Conservation (phyloP, 2,329 filamentous ascomycete species). For the Fusarium palustre region DNA sequence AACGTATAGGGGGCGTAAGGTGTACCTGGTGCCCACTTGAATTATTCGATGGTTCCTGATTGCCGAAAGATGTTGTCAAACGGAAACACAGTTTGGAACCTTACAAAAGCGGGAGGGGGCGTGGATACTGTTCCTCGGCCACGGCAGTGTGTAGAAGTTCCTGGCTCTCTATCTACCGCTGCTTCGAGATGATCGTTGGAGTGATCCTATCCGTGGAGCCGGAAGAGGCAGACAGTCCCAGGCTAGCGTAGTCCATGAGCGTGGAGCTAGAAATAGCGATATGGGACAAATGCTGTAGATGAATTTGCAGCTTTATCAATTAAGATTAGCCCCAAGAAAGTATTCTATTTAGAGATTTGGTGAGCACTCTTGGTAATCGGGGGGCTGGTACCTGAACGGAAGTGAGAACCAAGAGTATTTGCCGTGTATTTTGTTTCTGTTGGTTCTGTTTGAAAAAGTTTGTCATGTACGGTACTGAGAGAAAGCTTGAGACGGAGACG, state of each 20-base stretch:
- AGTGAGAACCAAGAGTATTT: background rate
- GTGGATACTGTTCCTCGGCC: constrained; percentile 6
- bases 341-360: background rate
- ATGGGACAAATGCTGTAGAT: background rate
- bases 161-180: background rate
- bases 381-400: background rate
- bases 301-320: background rate
- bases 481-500: constrained; percentile 1
- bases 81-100: constrained; percentile 15
- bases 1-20: background rate
- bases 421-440: background rate
- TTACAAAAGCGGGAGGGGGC: constrained; percentile 20
- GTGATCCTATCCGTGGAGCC: background rate
- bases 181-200: background rate
- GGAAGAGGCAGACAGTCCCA: background rate
- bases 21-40: background rate
- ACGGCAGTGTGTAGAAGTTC: constrained; percentile 10
- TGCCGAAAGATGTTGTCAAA: background rate
- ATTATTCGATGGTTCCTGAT: constrained; percentile 7
- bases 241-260: background rate
- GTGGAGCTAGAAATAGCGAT: background rate
- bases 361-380: background rate
- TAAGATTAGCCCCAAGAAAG: background rate
- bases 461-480: constrained; percentile 11
- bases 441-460: background rate